These are phyloP conservation scores for Pseudocercospora crystallina DNA, from an alignment of 2,329 filamentous ascomycete genomes.

Conservation along the genomic window DNA sequence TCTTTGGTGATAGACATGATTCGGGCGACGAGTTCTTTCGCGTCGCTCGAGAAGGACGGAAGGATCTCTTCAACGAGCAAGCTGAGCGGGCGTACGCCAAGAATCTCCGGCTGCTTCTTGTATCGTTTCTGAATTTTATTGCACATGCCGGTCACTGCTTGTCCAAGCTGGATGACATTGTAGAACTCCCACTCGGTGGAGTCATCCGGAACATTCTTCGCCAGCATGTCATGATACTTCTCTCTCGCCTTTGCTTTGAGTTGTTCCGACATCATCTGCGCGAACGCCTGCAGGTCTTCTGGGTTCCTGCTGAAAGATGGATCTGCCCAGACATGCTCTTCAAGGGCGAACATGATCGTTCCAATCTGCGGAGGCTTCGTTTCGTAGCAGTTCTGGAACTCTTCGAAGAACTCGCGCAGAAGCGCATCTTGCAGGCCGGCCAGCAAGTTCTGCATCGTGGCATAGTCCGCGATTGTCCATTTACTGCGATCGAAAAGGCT, in stretches of 20 bases:
- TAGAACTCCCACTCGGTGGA: constrained; percentile 86
- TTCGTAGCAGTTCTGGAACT: constrained; percentile 87
- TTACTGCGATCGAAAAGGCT: constrained; percentile 55
- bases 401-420: constrained; percentile 80
- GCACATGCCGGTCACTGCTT: constrained; percentile 79
- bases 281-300: constrained; percentile 71
- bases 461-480: constrained; percentile 52
- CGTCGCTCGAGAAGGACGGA: constrained; percentile 87
- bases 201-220: constrained; percentile 74
- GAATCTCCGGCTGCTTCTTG: constrained; percentile 79
- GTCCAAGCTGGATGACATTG: constrained; percentile 85
- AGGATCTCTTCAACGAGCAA: constrained; percentile 81
- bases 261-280: constrained; percentile 68
- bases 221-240: constrained; percentile 77
- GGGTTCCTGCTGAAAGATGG: constrained; percentile 69
- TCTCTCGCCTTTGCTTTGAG: constrained; percentile 71
- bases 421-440: constrained; percentile 75
- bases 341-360: constrained; percentile 75
- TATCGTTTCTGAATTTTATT: constrained; percentile 92
- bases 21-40: constrained; percentile 76
- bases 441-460: constrained; percentile 71
- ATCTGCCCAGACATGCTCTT: constrained; percentile 79
- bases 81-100: constrained; percentile 69
- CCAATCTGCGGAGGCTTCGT: constrained; percentile 80
- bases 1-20: constrained; percentile 74